Percentiles rank a stretch among this genome's conserved stretches.
phyloP scores from a whole-genome alignment of 345 rosid genomes.

The Eucalyptus melliodora region DNA sequence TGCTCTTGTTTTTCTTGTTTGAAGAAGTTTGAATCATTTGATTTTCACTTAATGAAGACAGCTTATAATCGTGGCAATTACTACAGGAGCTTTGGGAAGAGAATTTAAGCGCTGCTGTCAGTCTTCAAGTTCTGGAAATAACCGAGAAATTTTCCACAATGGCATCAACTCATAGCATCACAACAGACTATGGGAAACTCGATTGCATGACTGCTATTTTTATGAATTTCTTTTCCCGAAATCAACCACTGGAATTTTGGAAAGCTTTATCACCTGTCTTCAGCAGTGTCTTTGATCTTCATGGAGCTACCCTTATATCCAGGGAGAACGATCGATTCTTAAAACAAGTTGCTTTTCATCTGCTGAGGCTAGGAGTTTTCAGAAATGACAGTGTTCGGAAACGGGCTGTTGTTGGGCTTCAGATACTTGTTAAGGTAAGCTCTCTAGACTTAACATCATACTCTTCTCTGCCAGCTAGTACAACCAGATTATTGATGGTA shows the following conservation, averaged over 20 bases:
- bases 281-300: conserved; percentile 69
- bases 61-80: conserved; percentile 2
- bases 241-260: conserved; percentile 91
- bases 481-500: background rate
- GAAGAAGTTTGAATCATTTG: background rate
- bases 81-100: conserved; percentile 99
- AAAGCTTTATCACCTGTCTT: conserved; percentile 80
- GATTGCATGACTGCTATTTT: conserved; percentile 88
- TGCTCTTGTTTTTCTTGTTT: background rate
- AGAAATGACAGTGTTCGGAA: conserved; percentile 86
- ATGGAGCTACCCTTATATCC: conserved; percentile 93
- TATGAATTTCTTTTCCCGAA: conserved; percentile 82
- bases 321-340: conserved; percentile 99
- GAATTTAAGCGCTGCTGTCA: conserved; percentile 92
- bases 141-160: conserved; percentile 72
- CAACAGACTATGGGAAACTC: conserved; percentile 96
- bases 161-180: conserved; percentile 84
- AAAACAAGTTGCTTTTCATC: conserved; percentile 96
- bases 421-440: conserved; percentile 83
- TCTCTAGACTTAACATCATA: conserved; percentile 3
- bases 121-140: conserved; percentile 97
- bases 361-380: conserved; percentile 91
- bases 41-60: background rate
- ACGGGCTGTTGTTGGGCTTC: conserved; percentile 94
- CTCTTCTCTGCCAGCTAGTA: background rate